These are phyloP conservation scores for Scedosporium aurantiacum DNA, from an alignment of 2,329 filamentous ascomycete species.

Conservation along the genomic window DNA sequence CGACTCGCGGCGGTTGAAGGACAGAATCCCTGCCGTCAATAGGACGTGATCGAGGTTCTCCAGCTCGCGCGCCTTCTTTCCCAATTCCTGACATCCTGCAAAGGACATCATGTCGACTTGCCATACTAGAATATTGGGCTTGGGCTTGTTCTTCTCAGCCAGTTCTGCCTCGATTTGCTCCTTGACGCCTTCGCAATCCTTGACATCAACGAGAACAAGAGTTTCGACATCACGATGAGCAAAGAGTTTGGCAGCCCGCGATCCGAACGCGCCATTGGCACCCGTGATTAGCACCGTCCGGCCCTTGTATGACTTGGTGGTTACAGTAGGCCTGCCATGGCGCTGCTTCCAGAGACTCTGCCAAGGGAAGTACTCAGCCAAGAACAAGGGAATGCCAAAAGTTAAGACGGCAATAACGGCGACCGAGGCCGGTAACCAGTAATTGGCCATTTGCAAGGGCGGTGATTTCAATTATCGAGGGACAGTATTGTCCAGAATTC, in stretches of 20 bases:
- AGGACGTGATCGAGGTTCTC: conserved; percentile 23
- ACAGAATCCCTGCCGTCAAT: conserved; percentile 25
- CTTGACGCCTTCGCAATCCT: conserved; percentile 20
- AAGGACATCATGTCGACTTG: conserved; percentile 25
- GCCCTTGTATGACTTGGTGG: conserved; percentile 23
- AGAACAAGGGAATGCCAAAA: conserved; percentile 19
- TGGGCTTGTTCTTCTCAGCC: conserved; percentile 12
- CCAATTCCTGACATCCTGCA: conserved; percentile 20
- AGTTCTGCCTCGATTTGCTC: conserved; percentile 22
- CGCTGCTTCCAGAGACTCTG: conserved; percentile 21
- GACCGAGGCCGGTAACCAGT: conserved; percentile 8
- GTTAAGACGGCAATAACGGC: conserved; percentile 15
- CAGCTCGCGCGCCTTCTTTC: conserved; percentile 16
- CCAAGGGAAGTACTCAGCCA: conserved; percentile 25
- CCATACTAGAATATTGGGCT: conserved; percentile 23
- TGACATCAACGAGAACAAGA: conserved; percentile 25
- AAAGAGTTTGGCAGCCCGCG: conserved; percentile 23
- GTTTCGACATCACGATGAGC: conserved; percentile 21
- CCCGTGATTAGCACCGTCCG: conserved; percentile 24
- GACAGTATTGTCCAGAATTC: too few species aligned
- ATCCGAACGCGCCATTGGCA: conserved; percentile 25
- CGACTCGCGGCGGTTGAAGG: conserved; percentile 23
- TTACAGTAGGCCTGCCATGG: conserved; percentile 20
- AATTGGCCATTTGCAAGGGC: conserved; percentile 8
- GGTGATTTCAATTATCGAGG: not conserved